These are phyloP conservation scores for Xylariaceae sp. DNA, from an alignment of 2,329 filamentous ascomycete species.

Conservation along the genomic window DNA sequence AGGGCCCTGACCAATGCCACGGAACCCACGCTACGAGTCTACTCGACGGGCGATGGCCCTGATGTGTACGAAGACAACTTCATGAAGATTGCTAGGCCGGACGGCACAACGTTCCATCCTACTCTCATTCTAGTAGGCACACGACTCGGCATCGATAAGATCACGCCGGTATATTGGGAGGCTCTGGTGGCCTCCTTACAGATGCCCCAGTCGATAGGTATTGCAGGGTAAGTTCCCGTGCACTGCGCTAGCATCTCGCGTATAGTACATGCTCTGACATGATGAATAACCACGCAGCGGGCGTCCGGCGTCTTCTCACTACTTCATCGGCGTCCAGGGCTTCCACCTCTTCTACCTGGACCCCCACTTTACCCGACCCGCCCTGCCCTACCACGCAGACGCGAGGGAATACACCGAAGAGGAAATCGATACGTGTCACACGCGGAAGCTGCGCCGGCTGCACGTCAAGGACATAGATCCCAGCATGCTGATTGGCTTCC, in stretches of 20 bases:
- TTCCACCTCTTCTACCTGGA: constrained; percentile 89
- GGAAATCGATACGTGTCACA: constrained; percentile 81
- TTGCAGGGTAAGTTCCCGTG: constrained; percentile 62
- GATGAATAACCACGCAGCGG: constrained; percentile 62
- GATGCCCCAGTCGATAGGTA: constrained; percentile 88
- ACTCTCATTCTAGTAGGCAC: constrained; percentile 87
- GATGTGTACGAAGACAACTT: constrained; percentile 93
- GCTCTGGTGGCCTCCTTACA: constrained; percentile 79
- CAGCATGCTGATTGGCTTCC: constrained; percentile 92
- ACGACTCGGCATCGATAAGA: constrained; percentile 83
- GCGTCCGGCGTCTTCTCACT: constrained; percentile 77
- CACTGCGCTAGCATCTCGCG: background rate
- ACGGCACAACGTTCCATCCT: constrained; percentile 62
- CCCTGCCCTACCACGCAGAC: constrained; percentile 57
- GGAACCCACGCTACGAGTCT: constrained; percentile 64
- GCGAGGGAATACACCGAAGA: constrained; percentile 55
- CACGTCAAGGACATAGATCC: constrained; percentile 93
- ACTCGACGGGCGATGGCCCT: constrained; percentile 80
- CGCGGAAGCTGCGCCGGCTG: constrained; percentile 71
- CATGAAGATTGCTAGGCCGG: constrained; percentile 64
- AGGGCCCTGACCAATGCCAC: constrained; percentile 69
- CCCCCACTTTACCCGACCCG: constrained; percentile 76
- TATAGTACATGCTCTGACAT: too few species aligned
- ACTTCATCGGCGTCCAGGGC: constrained; percentile 56
- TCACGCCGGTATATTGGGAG: constrained; percentile 92